Conservation (phyloP, 1,284 basidiomycete species). For the Sporisorium reilianum region DNA sequence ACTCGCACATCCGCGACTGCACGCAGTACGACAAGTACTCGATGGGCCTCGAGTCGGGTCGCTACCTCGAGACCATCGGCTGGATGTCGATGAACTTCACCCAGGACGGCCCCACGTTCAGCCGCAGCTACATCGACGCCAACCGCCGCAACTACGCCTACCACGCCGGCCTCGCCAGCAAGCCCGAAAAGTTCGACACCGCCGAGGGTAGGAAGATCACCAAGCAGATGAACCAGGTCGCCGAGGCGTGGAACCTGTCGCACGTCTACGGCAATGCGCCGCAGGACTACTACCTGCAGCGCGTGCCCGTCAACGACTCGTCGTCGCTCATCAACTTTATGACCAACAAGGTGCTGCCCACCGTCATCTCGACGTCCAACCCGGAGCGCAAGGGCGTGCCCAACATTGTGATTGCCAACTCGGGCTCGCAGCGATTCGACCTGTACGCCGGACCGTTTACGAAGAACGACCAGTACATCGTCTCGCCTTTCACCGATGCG, state of each 20-base stretch:
- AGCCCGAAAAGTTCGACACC: conserved; percentile 53
- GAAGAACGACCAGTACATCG: conserved; percentile 66
- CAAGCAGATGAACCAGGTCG: conserved; percentile 54
- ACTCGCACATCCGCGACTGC: conserved; percentile 67
- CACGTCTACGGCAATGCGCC: conserved; percentile 59
- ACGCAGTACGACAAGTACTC: conserved; percentile 51
- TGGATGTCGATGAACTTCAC: conserved; percentile 52
- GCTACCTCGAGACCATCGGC: conserved; percentile 60
- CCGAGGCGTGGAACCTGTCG: conserved; percentile 59
- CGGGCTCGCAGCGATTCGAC: conserved; percentile 63
- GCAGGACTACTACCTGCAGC: conserved; percentile 65
- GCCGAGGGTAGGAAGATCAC: conserved; percentile 51
- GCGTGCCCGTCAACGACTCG: conserved; percentile 47
- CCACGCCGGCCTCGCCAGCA: conserved; percentile 49
- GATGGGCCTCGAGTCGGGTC: conserved; percentile 62
- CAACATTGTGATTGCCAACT: conserved; percentile 63
- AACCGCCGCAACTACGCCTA: conserved; percentile 69
- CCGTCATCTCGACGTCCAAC: conserved; percentile 61
- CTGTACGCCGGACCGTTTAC: conserved; percentile 60
- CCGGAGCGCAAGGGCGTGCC: conserved; percentile 44
- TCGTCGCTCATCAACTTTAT: conserved; percentile 62
- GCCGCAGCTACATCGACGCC: conserved; percentile 71
- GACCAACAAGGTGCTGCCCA: conserved; percentile 60
- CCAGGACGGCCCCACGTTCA: conserved; percentile 63
- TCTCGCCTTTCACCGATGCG: conserved; percentile 62